Conservation (phyloP, 495 filamentous ascomycete genomes). For the Penicillium flavigenum region DNA sequence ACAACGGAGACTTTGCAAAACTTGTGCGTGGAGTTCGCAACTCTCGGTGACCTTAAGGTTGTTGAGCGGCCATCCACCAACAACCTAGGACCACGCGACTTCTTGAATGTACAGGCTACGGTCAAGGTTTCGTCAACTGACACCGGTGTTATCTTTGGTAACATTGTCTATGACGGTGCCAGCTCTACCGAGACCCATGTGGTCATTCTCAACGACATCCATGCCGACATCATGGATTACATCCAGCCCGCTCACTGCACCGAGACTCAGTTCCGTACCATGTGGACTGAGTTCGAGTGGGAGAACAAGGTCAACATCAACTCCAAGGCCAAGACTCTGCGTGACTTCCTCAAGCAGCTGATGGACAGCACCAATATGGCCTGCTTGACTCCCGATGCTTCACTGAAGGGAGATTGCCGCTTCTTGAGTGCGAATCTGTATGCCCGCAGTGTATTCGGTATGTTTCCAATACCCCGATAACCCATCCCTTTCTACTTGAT, state of each 20-base stretch:
- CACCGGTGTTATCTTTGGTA: conserved; percentile 98
- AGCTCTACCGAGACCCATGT: conserved; percentile 95
- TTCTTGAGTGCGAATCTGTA: conserved; percentile 98
- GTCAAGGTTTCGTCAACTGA: conserved; percentile 99
- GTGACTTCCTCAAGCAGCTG: conserved; percentile 90
- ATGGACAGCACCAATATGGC: conserved; percentile 99
- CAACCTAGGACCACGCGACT: conserved; percentile 91
- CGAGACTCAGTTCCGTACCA: conserved; percentile 97
- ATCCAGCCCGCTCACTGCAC: conserved; percentile 96
- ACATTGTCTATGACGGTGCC: conserved; percentile 96
- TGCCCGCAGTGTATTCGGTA: conserved; percentile 98
- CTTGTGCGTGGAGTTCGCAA: conserved; percentile 95
- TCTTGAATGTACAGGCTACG: conserved; percentile 97
- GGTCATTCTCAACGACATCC: conserved; percentile 97
- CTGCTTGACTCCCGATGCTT: conserved; percentile 94
- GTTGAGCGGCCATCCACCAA: conserved; percentile 95
- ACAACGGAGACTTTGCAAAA: conserved; percentile 97
- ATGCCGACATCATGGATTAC: conserved; percentile 99
- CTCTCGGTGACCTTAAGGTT: conserved; percentile 95
- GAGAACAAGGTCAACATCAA: conserved; percentile 99
- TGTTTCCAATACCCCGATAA: conserved; percentile 29
- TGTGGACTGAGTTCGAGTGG: conserved; percentile 99
- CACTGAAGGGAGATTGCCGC: conserved; percentile 94
- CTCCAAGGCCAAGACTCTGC: conserved; percentile 86
- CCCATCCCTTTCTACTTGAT: conserved; percentile 14